These are phyloP conservation scores for Dendrocalamus sinicus DNA, from an alignment of 176 grass and related monocot genomes.

Conservation along the genomic window DNA sequence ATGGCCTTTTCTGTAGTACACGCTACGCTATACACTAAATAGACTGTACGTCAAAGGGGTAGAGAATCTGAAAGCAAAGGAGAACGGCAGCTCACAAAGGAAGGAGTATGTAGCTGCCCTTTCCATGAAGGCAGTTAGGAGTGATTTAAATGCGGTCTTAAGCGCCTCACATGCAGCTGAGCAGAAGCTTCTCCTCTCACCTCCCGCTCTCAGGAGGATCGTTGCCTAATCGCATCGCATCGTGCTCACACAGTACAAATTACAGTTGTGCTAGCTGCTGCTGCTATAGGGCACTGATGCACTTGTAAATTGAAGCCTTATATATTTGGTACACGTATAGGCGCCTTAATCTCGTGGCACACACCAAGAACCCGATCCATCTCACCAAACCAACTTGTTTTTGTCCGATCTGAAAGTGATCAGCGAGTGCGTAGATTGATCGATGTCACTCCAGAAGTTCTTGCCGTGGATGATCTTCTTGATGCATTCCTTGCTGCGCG, in stretches of 20 bases:
- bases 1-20: too few relatives aligned
- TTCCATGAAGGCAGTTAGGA: not conserved
- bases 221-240: not conserved
- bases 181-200: slow-evolving; percentile 25
- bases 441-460: not conserved
- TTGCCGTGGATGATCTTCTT: slow-evolving; percentile 19
- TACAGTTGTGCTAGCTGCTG: not conserved
- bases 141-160: slow-evolving; percentile 32
- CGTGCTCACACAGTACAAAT: not conserved
- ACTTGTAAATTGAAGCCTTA: not conserved
- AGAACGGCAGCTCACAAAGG: not conserved
- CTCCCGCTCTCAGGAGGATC: slow-evolving; percentile 8
- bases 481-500: not conserved
- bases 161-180: slow-evolving; percentile 56
- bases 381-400: not conserved
- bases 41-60: not conserved
- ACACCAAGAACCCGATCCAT: not conserved
- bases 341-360: not conserved
- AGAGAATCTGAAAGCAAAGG: not conserved
- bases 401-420: not conserved
- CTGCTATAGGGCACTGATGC: not conserved
- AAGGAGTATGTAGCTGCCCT: not conserved
- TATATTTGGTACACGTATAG: not conserved
- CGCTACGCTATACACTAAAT: not conserved
- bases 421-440: not conserved